phyloP scores from a whole-genome alignment of 2,329 filamentous ascomycete species.

The Niveomyces coronatus region DNA sequence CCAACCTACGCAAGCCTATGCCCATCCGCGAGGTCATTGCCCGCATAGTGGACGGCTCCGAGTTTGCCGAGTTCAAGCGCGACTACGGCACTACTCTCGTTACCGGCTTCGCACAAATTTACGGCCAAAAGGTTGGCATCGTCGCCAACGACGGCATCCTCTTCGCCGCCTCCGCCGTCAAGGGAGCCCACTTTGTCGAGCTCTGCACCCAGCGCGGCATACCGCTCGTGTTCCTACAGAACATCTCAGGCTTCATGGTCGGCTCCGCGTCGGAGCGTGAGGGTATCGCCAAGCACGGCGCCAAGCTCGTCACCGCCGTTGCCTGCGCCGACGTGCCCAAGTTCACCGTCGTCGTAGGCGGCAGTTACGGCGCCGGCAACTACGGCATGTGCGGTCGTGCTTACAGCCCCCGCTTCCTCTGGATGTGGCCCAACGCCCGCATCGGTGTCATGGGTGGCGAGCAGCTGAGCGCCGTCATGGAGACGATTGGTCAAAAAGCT shows the following conservation, averaged over 20 bases:
- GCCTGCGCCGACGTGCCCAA: constrained; percentile 92
- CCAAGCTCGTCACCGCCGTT: constrained; percentile 91
- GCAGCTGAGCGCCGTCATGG: constrained; percentile 88
- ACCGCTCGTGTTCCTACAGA: constrained; percentile 87
- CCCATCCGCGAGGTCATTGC: constrained; percentile 86
- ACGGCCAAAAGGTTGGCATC: constrained; percentile 85
- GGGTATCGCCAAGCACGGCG: constrained; percentile 95
- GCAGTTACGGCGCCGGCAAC: constrained; percentile 87
- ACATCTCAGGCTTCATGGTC: constrained; percentile 98
- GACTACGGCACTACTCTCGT: constrained; percentile 83
- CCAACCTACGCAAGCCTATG: constrained; percentile 77
- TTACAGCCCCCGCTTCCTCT: constrained; percentile 83
- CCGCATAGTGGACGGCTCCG: constrained; percentile 80
- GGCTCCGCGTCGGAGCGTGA: constrained; percentile 84
- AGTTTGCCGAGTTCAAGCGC: constrained; percentile 90
- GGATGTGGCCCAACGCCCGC: constrained; percentile 97
- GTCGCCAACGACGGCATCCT: constrained; percentile 94
- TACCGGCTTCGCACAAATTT: constrained; percentile 82
- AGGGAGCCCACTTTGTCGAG: constrained; percentile 95
- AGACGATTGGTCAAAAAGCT: constrained; percentile 74
- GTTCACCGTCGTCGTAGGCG: constrained; percentile 92
- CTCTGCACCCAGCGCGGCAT: constrained; percentile 84
- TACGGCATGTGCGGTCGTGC: constrained; percentile 98
- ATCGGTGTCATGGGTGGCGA: constrained; percentile 94
- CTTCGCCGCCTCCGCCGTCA: constrained; percentile 79